These are phyloP conservation scores for Fragaria nilgerrensis DNA, from an alignment of 306 rosid genomes.

Conservation along the genomic window DNA sequence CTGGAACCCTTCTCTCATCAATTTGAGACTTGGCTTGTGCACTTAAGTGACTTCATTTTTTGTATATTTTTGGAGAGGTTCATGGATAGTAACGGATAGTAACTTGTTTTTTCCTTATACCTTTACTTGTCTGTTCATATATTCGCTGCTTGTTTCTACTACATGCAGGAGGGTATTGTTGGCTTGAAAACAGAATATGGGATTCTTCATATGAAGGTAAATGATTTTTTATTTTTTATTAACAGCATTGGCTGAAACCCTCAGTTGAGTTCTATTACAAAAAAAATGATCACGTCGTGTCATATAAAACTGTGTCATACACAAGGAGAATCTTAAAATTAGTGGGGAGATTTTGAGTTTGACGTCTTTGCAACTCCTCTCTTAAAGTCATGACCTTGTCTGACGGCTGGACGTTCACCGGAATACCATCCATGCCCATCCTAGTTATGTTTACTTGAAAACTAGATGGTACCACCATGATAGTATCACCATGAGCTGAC, in stretches of 20 bases:
- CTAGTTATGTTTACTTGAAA: no score
- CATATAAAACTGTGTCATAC: no score
- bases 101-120: no score
- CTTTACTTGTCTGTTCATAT: not conserved
- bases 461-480: no score
- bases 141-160: not conserved
- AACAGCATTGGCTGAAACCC: not conserved
- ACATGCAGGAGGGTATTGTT: slow-evolving; percentile 58
- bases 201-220: slow-evolving; percentile 68
- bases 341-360: no score
- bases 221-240: slow-evolving; percentile 1
- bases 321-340: no score
- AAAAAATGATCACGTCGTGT: not conserved
- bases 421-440: no score
- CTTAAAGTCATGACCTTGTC: no score
- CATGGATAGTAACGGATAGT: not conserved
- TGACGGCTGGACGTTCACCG: no score
- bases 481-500: no score
- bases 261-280: not conserved
- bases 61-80: not conserved
- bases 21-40: not conserved
- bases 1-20: no score
- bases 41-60: not conserved
- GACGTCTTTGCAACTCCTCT: no score
- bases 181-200: slow-evolving; percentile 70